A percentile compares a stretch with the other conserved stretches of the same genome.
These are phyloP conservation scores for Colletotrichum sp. DNA, from an alignment of 2,329 filamentous ascomycete species.

Conservation along the genomic window DNA sequence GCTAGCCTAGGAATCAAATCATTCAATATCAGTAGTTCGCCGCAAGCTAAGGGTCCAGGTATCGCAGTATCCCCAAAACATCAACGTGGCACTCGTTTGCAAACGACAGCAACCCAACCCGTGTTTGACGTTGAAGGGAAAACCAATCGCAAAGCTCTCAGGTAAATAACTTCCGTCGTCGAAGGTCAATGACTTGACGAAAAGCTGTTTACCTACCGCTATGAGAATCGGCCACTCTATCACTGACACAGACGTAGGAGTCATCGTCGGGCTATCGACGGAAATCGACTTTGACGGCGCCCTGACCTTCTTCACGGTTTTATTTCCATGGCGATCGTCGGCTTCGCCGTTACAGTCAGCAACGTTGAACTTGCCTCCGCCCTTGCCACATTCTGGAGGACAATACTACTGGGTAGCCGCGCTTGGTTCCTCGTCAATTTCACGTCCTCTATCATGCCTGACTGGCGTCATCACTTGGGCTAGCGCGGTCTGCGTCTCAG, in stretches of 20 bases:
- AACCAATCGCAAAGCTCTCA: neutral
- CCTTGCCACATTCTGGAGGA: neutral
- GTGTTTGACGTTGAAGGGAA: too few relatives aligned
- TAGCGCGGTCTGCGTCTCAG: neutral
- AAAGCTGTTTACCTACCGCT: neutral
- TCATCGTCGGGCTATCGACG: neutral
- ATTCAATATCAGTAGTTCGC: too few relatives aligned
- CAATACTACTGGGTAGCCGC: neutral
- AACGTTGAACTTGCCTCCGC: neutral
- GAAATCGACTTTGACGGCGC: neutral
- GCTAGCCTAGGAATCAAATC: too few relatives aligned
- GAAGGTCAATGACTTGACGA: neutral
- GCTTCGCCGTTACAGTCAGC: neutral
- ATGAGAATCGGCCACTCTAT: neutral
- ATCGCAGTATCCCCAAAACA: too few relatives aligned
- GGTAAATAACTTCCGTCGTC: neutral
- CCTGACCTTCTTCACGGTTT: neutral
- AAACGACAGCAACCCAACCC: too few relatives aligned
- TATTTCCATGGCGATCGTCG: neutral
- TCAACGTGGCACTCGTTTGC: too few relatives aligned
- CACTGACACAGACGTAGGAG: neutral
- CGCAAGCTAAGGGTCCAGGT: too few relatives aligned
- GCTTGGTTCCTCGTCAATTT: neutral
- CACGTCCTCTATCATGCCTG: neutral
- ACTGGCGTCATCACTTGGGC: neutral